Percentiles rank a stretch among this genome's conserved stretches.
Conservation (phyloP, 371 early-diverging fungal species). For the Blakeslea trispora region DNA sequence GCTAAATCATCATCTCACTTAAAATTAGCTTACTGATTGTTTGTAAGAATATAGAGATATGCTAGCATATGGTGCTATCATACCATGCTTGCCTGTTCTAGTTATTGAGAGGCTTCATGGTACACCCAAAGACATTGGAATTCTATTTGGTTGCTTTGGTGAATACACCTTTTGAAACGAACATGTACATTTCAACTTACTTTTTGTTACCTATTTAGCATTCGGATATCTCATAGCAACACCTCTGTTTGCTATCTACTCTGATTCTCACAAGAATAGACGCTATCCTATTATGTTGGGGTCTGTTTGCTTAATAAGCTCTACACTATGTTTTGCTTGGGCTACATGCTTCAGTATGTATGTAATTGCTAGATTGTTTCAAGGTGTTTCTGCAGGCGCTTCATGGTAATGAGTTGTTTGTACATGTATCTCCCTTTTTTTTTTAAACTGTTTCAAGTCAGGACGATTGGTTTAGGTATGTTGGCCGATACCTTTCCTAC, state of each 20-base stretch:
- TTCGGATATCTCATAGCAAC: constrained; percentile 70
- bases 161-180: constrained; percentile 7
- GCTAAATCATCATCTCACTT: not conserved
- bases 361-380: constrained; percentile 63
- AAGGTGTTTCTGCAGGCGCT: constrained; percentile 70
- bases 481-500: constrained; percentile 70
- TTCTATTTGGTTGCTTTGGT: constrained; percentile 74
- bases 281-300: constrained; percentile 68
- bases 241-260: constrained; percentile 65
- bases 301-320: constrained; percentile 51
- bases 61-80: constrained; percentile 67
- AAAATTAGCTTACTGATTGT: not conserved
- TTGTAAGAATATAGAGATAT: constrained; percentile 44
- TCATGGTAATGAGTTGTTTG: constrained; percentile 55
- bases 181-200: too few species aligned
- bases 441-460: constrained; percentile 2
- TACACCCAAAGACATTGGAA: constrained; percentile 57
- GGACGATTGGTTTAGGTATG: constrained; percentile 65
- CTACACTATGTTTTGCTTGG: constrained; percentile 63
- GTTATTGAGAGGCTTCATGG: constrained; percentile 54
- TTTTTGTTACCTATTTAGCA: constrained; percentile 26
- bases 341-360: constrained; percentile 58
- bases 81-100: constrained; percentile 74
- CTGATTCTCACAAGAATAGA: constrained; percentile 64
- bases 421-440: not conserved